Conservation (phyloP, 2,329 filamentous ascomycete genomes). For the Macrophomina pseudophaseolina region DNA sequence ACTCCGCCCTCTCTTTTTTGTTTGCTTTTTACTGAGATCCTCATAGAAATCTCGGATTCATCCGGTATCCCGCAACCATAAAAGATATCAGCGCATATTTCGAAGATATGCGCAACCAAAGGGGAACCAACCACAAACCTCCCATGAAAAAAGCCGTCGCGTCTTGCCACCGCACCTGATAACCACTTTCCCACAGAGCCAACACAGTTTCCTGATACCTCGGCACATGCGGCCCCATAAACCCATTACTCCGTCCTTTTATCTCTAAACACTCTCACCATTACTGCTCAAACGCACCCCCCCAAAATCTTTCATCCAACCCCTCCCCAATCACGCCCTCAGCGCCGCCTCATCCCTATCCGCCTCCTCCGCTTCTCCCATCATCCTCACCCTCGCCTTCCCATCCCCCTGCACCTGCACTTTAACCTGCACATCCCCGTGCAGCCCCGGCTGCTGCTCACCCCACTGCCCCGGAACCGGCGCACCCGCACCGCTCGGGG, state of each 20-base stretch:
- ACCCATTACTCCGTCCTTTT: neutral
- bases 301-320: constrained; percentile 27
- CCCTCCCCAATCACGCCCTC: constrained; percentile 25
- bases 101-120: too few species aligned
- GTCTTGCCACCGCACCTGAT: neutral
- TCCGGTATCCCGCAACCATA: neutral
- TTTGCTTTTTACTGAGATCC: too few species aligned
- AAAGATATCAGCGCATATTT: neutral
- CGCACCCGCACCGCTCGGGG: neutral
- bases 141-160: neutral
- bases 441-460: constrained; percentile 7
- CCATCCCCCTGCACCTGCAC: constrained; percentile 27
- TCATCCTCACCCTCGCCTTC: constrained; percentile 31
- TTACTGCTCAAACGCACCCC: neutral
- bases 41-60: too few species aligned
- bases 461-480: neutral
- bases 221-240: too few species aligned
- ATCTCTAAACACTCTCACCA: neutral
- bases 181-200: too few species aligned
- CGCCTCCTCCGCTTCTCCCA: constrained; percentile 32
- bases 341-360: constrained; percentile 22
- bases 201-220: too few species aligned
- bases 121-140: too few species aligned
- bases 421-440: neutral
- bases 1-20: too few species aligned